A percentile compares a stretch with the other conserved stretches of the same genome.
These are phyloP conservation scores for Colletotrichum kahawae DNA, from an alignment of 2,329 filamentous ascomycete genomes.

Conservation along the genomic window DNA sequence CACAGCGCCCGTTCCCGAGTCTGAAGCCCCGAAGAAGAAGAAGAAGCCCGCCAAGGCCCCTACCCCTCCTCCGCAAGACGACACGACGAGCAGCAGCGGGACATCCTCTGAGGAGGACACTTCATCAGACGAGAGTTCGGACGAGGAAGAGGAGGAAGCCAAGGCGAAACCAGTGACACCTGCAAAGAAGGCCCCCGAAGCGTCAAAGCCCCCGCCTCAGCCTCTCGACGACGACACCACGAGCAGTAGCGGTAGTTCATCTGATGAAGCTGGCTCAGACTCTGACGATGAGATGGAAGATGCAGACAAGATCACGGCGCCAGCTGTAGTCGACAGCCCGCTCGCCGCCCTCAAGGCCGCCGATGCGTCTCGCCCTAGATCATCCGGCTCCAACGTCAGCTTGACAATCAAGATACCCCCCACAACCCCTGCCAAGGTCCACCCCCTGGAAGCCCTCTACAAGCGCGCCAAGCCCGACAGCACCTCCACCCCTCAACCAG, in stretches of 20 bases:
- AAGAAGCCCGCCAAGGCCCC: conserved; percentile 17
- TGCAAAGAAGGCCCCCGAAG: neutral
- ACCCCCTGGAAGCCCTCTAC: conserved; percentile 92
- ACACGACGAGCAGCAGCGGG: conserved; percentile 43
- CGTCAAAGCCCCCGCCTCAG: conserved; percentile 18
- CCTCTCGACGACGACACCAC: conserved; percentile 26
- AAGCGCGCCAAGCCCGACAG: conserved; percentile 68
- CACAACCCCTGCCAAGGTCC: conserved; percentile 60
- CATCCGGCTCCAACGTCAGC: conserved; percentile 53
- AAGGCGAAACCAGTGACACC: conserved; percentile 9
- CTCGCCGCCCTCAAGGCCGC: conserved; percentile 27
- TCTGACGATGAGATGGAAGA: conserved; percentile 27
- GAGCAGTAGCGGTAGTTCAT: conserved; percentile 29
- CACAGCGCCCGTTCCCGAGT: conserved; percentile 26
- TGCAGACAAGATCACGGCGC: conserved; percentile 4
- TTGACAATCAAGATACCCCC: conserved; percentile 62
- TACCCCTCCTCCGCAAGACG: conserved; percentile 24
- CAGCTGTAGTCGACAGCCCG: neutral
- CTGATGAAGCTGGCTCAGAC: conserved; percentile 24
- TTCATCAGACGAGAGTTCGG: conserved; percentile 35
- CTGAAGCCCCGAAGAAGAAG: conserved; percentile 23
- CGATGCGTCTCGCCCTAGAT: conserved; percentile 48
- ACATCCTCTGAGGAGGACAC: conserved; percentile 36
- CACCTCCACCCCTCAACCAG: neutral
- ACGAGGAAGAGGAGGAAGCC: conserved; percentile 27